phyloP scores from a whole-genome alignment of 2,329 filamentous ascomycete genomes.

The Rhynchosporium graminicola region DNA sequence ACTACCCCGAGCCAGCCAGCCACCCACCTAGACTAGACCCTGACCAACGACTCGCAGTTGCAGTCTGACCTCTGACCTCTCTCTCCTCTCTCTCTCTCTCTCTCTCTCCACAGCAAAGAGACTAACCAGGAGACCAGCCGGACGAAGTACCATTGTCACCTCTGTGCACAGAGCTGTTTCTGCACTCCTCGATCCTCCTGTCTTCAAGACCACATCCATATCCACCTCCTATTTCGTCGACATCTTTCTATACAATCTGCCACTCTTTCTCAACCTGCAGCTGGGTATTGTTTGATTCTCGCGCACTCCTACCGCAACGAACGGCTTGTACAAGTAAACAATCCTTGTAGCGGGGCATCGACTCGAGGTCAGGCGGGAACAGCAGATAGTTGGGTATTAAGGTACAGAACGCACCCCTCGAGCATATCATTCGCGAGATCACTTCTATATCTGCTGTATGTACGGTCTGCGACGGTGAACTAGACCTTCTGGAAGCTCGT shows the following conservation, averaged over 20 bases:
- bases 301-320: not conserved
- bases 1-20: no score
- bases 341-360: conserved; percentile 36
- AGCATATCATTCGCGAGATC: not conserved
- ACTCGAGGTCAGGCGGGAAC: conserved; percentile 31
- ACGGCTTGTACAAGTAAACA: conserved; percentile 1
- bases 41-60: conserved; percentile 9
- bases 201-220: not conserved
- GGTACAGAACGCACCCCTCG: conserved; percentile 27
- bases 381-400: conserved; percentile 28
- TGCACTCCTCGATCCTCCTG: conserved; percentile 11
- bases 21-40: conserved; percentile 18
- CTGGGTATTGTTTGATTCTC: conserved; percentile 2
- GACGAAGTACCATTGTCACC: conserved; percentile 26
- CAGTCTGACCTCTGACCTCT: not conserved
- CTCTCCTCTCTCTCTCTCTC: no score
- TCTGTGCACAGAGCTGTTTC: conserved; percentile 17
- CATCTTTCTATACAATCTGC: conserved; percentile 5
- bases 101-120: conserved; percentile 4
- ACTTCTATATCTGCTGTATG: conserved; percentile 17
- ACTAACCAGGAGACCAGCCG: conserved; percentile 17
- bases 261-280: conserved; percentile 1
- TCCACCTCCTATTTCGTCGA: not conserved
- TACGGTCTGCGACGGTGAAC: conserved; percentile 2
- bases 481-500: conserved; percentile 25